Conservation (phyloP, 352 stramenopile species). For the Pythium phragmitis region DNA sequence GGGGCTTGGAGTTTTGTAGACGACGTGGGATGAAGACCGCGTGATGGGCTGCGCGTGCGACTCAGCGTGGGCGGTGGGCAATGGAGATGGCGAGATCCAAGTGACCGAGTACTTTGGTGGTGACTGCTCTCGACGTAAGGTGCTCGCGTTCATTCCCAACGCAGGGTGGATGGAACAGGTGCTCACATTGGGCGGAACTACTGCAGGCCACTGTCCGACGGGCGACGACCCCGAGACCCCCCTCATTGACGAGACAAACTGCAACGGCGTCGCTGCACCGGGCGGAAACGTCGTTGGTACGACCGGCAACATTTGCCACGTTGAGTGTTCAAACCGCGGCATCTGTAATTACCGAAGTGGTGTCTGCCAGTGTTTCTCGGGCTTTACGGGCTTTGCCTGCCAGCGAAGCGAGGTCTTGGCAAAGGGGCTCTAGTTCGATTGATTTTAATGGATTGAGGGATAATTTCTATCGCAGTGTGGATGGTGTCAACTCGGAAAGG, state of each 20-base stretch:
- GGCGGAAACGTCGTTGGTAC: slow-evolving; percentile 42
- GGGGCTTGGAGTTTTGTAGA: slow-evolving; percentile 33
- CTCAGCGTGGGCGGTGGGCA: slow-evolving; percentile 81
- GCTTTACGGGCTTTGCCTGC: slow-evolving; percentile 64
- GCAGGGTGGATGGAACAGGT: background rate
- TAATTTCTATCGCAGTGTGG: slow-evolving; percentile 2
- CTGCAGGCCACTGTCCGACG: slow-evolving; percentile 71
- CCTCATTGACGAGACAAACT: slow-evolving; percentile 71
- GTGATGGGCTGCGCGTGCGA: slow-evolving; percentile 91
- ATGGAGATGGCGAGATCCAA: slow-evolving; percentile 70
- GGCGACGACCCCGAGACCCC: slow-evolving; percentile 74
- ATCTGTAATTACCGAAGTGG: slow-evolving; percentile 87
- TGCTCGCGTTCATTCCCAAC: background rate
- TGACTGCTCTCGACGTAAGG: slow-evolving; percentile 80
- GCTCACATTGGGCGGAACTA: background rate
- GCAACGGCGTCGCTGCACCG: slow-evolving; percentile 41
- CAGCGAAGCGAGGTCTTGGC: slow-evolving; percentile 42
- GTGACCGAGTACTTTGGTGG: slow-evolving; percentile 86
- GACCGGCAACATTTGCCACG: slow-evolving; percentile 85
- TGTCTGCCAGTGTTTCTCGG: slow-evolving; percentile 86
- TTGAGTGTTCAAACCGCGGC: slow-evolving; percentile 92
- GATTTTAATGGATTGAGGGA: background rate
- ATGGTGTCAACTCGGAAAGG: background rate
- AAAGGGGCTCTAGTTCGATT: slow-evolving; percentile 17
- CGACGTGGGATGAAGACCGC: slow-evolving; percentile 90